Conservation (phyloP, 2,329 filamentous ascomycete genomes). For the Falciphora oryzae region DNA sequence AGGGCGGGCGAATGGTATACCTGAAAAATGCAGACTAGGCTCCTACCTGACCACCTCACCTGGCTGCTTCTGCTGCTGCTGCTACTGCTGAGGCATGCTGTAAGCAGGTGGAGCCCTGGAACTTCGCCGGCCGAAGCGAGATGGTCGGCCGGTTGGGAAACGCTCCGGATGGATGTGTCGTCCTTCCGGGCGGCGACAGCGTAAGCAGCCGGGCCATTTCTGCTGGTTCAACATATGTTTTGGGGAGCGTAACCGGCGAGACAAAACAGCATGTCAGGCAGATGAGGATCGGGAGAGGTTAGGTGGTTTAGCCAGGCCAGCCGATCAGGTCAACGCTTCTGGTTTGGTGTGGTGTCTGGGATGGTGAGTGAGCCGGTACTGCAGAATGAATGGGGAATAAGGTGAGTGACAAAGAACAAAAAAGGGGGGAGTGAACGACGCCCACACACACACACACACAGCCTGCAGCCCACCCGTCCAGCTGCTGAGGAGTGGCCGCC, state of each 20-base stretch:
- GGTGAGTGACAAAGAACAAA: not conserved
- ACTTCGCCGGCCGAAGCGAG: not conserved
- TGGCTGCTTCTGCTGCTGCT: not conserved
- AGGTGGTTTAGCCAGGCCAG: not conserved
- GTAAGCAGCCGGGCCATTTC: not conserved
- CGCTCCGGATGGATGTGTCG: not conserved
- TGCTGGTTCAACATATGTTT: not conserved
- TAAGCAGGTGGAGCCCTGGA: not conserved
- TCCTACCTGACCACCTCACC: not conserved
- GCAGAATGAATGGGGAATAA: not conserved
- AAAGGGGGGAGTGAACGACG: not conserved
- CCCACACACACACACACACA: not conserved
- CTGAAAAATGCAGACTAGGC: not conserved
- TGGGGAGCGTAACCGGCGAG: too few species aligned
- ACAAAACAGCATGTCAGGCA: not conserved
- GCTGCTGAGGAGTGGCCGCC: too few species aligned
- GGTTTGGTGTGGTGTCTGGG: not conserved
- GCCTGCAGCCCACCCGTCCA: not conserved
- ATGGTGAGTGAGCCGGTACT: not conserved
- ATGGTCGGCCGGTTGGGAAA: not conserved
- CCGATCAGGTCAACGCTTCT: not conserved
- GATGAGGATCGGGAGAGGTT: not conserved
- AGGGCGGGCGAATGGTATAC: conserved; percentile 2
- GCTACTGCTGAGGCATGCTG: not conserved
- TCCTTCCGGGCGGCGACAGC: not conserved